Percentiles rank a stretch among this genome's conserved stretches.
Conservation (phyloP, 2,329 filamentous ascomycete genomes). For the Sclerotinia nivalis region DNA sequence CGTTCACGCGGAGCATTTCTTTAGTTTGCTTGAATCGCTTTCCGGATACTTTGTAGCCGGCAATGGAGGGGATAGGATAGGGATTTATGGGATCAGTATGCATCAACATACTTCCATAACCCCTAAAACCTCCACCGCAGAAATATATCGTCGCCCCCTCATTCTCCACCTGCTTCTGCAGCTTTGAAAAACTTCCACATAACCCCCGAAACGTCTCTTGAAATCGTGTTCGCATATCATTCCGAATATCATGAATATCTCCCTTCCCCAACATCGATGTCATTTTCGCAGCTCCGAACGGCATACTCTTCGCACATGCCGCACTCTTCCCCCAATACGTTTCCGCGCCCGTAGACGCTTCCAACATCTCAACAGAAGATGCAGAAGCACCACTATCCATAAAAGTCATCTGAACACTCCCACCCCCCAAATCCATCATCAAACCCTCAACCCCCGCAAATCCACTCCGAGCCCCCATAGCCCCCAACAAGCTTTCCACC, state of each 20-base stretch:
- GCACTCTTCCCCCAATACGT: conserved; percentile 57
- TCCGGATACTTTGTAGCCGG: conserved; percentile 69
- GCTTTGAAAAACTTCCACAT: conserved; percentile 49
- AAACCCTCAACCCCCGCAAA: conserved; percentile 71
- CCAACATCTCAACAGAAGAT: too few species aligned
- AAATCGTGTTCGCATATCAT: conserved; percentile 54
- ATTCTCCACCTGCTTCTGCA: not conserved
- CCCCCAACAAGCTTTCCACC: conserved; percentile 80
- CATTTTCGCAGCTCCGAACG: conserved; percentile 61
- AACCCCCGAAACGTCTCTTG: conserved; percentile 58
- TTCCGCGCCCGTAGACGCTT: conserved; percentile 28
- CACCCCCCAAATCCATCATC: conserved; percentile 84
- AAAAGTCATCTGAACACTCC: conserved; percentile 66
- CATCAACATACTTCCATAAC: conserved; percentile 90
- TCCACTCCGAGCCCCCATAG: conserved; percentile 77
- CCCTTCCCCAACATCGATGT: conserved; percentile 48
- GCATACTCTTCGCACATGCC: conserved; percentile 56
- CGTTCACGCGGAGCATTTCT: conserved; percentile 54
- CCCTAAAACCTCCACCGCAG: conserved; percentile 85
- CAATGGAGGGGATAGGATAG: conserved; percentile 82
- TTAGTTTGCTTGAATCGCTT: conserved; percentile 58
- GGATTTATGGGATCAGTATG: conserved; percentile 69
- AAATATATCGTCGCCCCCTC: conserved; percentile 73
- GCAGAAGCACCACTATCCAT: conserved; percentile 44
- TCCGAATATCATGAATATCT: conserved; percentile 7